Conservation (phyloP, 2,329 filamentous ascomycete genomes). For the Ophiocordyceps australis region DNA sequence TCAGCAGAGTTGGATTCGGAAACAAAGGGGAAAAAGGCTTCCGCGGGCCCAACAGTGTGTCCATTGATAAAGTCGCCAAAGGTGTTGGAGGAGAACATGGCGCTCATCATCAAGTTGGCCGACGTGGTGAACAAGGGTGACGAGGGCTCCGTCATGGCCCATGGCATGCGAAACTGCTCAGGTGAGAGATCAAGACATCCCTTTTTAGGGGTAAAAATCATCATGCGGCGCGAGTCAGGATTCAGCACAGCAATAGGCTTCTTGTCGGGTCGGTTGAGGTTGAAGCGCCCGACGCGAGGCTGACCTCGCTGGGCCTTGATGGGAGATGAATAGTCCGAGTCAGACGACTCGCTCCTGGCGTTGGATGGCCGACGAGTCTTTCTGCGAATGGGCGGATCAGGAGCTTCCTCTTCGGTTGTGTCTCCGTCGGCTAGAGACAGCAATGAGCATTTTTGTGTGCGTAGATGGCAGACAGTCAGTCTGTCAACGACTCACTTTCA, state of each 20-base stretch:
- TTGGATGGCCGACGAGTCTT: slow-evolving; percentile 24
- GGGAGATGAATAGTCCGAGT: slow-evolving; percentile 29
- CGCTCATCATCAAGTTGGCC: slow-evolving; percentile 63
- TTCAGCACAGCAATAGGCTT: slow-evolving; percentile 42
- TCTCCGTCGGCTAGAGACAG: slow-evolving; percentile 33
- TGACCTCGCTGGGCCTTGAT: slow-evolving; percentile 28
- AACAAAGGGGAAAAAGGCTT: slow-evolving; percentile 57
- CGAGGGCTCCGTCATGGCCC: slow-evolving; percentile 20
- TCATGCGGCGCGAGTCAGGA: slow-evolving; percentile 39
- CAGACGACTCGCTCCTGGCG: slow-evolving; percentile 21
- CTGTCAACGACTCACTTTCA: slow-evolving; percentile 31
- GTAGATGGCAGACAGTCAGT: slow-evolving; percentile 17
- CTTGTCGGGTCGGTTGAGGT: slow-evolving; percentile 31
- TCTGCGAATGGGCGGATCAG: slow-evolving; percentile 27
- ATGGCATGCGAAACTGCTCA: slow-evolving; percentile 33
- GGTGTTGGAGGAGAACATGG: slow-evolving; percentile 40
- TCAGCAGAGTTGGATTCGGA: slow-evolving; percentile 38
- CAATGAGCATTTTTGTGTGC: background rate
- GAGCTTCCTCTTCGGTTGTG: slow-evolving; percentile 41
- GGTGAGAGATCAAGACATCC: slow-evolving; percentile 33
- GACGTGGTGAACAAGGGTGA: slow-evolving; percentile 47
- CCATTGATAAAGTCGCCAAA: slow-evolving; percentile 40
- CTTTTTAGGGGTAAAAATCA: slow-evolving; percentile 39
- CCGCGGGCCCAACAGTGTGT: slow-evolving; percentile 52
- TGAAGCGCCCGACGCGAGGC: slow-evolving; percentile 35